These are phyloP conservation scores for Edhazardia aedis DNA, from an alignment of 371 early-diverging fungal genomes.

Conservation along the genomic window DNA sequence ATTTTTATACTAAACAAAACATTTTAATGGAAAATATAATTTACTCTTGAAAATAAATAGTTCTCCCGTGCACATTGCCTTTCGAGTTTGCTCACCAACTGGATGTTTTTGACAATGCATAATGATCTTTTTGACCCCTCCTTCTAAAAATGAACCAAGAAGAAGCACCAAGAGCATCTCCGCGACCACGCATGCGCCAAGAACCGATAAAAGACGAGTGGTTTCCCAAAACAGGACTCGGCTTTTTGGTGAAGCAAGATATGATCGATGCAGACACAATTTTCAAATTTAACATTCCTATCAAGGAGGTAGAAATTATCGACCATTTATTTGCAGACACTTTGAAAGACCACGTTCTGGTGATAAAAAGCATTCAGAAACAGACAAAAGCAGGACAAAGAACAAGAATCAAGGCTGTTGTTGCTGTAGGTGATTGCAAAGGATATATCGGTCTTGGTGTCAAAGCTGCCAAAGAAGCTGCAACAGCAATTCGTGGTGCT, in stretches of 20 bases:
- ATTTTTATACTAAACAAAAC: no score
- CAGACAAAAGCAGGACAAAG: constrained; percentile 98
- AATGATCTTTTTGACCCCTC: no score
- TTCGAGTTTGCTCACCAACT: no score
- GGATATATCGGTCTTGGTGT: constrained; percentile 95
- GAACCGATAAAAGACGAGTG: no score
- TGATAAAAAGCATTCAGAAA: constrained; percentile 98
- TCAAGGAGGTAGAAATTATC: constrained; percentile 96
- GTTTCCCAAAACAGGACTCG: constrained; percentile 46
- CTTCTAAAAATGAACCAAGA: no score
- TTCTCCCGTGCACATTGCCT: no score
- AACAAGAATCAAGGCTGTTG: constrained; percentile 96
- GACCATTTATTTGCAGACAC: constrained; percentile 69
- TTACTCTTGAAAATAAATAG: no score
- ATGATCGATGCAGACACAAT: constrained; percentile 58
- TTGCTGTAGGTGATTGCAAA: constrained; percentile 82
- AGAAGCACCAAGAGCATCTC: no score
- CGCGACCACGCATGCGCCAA: no score
- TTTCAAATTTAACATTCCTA: constrained; percentile 79
- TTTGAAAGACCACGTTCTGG: constrained; percentile 93
- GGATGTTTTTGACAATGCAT: no score
- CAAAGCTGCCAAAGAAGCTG: constrained; percentile 95
- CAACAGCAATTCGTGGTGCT: constrained; percentile 88
- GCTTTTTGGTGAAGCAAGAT: constrained; percentile 43
- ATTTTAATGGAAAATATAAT: no score